phyloP scores from a whole-genome alignment of 345 rosid genomes.

The Citrus medica region DNA sequence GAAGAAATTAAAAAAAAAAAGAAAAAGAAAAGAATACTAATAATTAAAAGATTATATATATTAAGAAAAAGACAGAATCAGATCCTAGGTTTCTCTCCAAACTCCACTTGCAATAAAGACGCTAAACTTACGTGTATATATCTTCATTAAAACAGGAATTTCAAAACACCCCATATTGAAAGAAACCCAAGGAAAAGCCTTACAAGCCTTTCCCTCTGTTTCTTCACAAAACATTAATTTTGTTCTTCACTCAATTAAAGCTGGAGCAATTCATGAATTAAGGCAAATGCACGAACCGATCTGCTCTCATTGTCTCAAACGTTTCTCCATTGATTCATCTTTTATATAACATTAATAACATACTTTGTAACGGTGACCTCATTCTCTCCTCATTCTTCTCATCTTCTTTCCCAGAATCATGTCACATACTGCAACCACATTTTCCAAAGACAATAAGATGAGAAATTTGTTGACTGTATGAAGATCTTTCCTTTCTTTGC shows the following conservation, averaged over 20 bases:
- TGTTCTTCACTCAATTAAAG: background rate
- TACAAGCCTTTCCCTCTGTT: too few species aligned
- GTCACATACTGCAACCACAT: background rate
- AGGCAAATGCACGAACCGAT: background rate
- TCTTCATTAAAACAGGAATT: background rate
- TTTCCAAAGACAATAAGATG: background rate
- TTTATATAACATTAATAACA: background rate
- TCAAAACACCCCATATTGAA: background rate
- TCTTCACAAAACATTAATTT: background rate
- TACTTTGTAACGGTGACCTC: background rate
- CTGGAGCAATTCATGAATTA: background rate
- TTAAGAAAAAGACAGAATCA: background rate
- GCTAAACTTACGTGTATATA: too few species aligned
- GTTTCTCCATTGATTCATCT: background rate
- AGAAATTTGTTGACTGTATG: background rate
- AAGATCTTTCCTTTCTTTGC: background rate
- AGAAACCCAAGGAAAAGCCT: too few species aligned
- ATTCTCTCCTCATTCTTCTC: background rate
- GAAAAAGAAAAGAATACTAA: background rate
- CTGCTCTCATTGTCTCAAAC: background rate
- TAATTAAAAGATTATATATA: background rate
- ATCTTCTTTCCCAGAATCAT: background rate
- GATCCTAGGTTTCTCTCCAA: background rate
- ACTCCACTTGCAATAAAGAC: background rate
- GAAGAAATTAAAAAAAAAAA: too few species aligned